These are phyloP conservation scores for Nemania diffusa DNA, from an alignment of 2,329 filamentous ascomycete genomes.

Conservation along the genomic window DNA sequence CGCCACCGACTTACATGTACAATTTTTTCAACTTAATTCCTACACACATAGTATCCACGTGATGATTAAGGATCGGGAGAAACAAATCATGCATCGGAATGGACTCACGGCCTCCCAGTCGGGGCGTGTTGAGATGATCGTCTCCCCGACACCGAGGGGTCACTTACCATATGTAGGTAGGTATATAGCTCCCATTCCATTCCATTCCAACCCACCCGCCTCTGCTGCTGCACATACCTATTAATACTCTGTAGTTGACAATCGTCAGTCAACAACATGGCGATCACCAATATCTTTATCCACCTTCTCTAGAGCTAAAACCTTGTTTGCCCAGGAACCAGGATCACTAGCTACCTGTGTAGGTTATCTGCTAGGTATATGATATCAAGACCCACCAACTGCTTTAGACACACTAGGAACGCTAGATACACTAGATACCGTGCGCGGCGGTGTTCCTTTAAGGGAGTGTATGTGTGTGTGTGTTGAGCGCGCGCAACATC, in stretches of 20 bases:
- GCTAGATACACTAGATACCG: background rate
- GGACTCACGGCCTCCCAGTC: background rate
- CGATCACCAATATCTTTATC: background rate
- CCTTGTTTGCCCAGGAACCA: constrained; percentile 22
- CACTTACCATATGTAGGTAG: no score
- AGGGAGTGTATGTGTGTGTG: constrained; percentile 1
- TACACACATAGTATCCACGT: constrained; percentile 21
- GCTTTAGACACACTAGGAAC: constrained; percentile 1
- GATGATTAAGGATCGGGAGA: constrained; percentile 3
- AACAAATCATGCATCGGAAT: constrained; percentile 10
- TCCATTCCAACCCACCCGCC: background rate
- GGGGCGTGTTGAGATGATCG: background rate
- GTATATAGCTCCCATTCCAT: background rate
- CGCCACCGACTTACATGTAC: background rate
- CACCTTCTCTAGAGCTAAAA: constrained; percentile 12
- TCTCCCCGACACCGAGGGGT: background rate
- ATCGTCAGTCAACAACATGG: constrained; percentile 2
- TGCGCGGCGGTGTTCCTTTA: background rate
- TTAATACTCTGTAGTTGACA: background rate
- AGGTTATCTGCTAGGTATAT: constrained; percentile 12
- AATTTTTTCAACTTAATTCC: no score
- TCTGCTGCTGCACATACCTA: background rate
- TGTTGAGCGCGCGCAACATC: constrained; percentile 3
- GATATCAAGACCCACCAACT: constrained; percentile 25
- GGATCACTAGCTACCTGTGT: constrained; percentile 18